Evolutionary conservation across 495 filamentous ascomycete genomes (phyloP), one percentile per base, ranked within the genome.

Genomic region (Talaromyces borbonicus): DNA sequence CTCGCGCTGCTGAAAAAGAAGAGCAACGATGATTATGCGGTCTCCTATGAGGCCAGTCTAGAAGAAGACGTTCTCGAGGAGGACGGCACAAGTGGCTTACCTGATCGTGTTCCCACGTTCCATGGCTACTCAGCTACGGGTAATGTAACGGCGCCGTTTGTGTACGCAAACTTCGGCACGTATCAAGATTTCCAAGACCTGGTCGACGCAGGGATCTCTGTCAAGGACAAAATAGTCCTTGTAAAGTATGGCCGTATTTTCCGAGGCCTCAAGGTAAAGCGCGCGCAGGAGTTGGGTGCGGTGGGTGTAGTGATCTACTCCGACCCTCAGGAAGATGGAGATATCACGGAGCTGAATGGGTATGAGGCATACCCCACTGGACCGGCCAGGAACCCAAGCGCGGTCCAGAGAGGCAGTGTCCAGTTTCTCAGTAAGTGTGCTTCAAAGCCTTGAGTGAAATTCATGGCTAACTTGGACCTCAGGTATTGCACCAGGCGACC

Each of bases 41-140:
- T 95, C 0, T 71, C 74, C 22, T 96, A 80, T 52, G 85, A 94
- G 58, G 90, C 88, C 2, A 79, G 73, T 0, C 57, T 98, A 31
- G 78, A 85, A 55, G 92, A 98, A 61, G 87, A 94, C 62, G 74
- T 86, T 3, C 67, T 97, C n/a, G 73, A 85, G 0, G 80, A 95
- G 46, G 93, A 97, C 58, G 69, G 74, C 4, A 95, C 90, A 0
- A 86, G 75, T 18, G 69, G 79, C 20, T 60, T 88, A 20, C 60
- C 74, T 11, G 73, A 92, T 49, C 75, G 89, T 23, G 77, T 98
- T 33, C 90, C 93, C 3, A 92, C 84, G 2, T 98, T 98, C 65
- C 89, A 98, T 62, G 92, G 92, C 20, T 97, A 96, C 59, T 93
- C 87, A 6, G 88, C 87, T 4, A 85, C 69, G 43, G 92, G 92